Percentiles rank a stretch among this genome's conserved stretches.
These are phyloP conservation scores for Lactarius akahatsu DNA, from an alignment of 768 basidiomycete species.

Conservation along the genomic window DNA sequence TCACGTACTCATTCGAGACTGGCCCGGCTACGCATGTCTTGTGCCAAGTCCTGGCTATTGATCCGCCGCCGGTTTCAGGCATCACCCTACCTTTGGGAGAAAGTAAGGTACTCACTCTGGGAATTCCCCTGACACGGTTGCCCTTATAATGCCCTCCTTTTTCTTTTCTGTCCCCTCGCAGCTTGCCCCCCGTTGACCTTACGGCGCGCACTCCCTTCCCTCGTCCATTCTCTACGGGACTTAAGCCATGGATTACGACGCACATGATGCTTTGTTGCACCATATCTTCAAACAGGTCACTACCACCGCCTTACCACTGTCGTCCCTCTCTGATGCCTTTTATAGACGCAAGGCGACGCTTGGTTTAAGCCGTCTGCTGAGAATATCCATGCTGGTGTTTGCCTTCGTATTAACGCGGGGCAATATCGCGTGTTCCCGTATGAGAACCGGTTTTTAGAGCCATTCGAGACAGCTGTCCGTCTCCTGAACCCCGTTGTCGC, in stretches of 20 bases:
- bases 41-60: neutral
- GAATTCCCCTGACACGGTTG: neutral
- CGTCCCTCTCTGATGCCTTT: constrained; percentile 29
- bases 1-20: constrained; percentile 7
- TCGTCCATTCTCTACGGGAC: neutral
- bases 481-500: constrained; percentile 80
- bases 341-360: constrained; percentile 75
- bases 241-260: constrained; percentile 72
- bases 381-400: constrained; percentile 77
- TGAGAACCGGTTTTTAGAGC: constrained; percentile 74
- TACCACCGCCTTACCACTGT: neutral
- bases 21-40: neutral
- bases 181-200: constrained; percentile 25
- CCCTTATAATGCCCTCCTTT: constrained; percentile 15
- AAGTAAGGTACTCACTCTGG: neutral
- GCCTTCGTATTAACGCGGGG: constrained; percentile 66
- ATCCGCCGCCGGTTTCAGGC: constrained; percentile 7
- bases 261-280: constrained; percentile 75
- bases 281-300: constrained; percentile 74
- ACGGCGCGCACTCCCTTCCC: constrained; percentile 21
- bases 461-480: constrained; percentile 79
- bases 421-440: constrained; percentile 83
- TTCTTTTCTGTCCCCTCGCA: constrained; percentile 21
- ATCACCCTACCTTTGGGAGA: neutral
- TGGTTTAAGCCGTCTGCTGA: constrained; percentile 88